Evolutionary conservation across 345 rosid genomes (phyloP).

Genomic region (Populus simonii): DNA sequence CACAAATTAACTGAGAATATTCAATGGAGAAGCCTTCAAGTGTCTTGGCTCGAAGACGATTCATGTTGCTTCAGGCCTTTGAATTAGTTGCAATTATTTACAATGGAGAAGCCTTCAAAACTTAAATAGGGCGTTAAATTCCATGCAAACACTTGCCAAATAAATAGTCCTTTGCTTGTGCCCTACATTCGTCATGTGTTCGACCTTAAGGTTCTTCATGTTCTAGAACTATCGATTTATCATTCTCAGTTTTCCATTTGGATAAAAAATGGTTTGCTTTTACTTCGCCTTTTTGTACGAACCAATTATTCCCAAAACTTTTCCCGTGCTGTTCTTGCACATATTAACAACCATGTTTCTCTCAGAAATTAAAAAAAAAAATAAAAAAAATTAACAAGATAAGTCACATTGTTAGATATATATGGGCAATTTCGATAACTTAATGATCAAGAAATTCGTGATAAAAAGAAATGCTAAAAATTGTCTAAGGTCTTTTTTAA

Average conservation of each 20-base stretch:
- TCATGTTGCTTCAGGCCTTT: not conserved
- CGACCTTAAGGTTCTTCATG: conserved; percentile 24
- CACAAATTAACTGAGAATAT: not conserved
- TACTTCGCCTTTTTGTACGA: not conserved
- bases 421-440: no score
- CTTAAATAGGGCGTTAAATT: conserved; percentile 20
- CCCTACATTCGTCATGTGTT: conserved; percentile 33
- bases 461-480: no score
- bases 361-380: no score
- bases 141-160: conserved; percentile 37
- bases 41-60: not conserved
- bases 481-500: no score
- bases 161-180: conserved; percentile 29
- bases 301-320: not conserved
- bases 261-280: not conserved
- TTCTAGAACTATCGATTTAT: not conserved
- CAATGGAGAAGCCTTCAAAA: not conserved
- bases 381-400: no score
- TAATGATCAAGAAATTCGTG: no score
- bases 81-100: not conserved
- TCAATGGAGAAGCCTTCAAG: no score
- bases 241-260: not conserved
- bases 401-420: no score
- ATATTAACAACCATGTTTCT: no score
- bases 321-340: not conserved